Conservation (phyloP, 164 flowering plant species). For the Magnolia kwangsiensis region DNA sequence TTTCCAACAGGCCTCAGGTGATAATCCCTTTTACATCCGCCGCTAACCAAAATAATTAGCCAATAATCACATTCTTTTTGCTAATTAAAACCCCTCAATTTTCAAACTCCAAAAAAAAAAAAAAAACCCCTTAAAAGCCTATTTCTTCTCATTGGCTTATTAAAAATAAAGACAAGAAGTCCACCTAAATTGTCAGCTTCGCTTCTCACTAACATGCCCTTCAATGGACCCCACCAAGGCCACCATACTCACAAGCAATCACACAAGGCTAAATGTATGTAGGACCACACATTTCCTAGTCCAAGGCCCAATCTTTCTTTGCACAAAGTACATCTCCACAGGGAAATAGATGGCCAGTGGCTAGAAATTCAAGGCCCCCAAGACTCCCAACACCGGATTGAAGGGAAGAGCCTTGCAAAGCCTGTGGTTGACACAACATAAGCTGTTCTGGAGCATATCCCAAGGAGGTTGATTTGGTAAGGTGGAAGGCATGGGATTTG, state of each 20-base stretch:
- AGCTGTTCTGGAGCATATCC: conserved; percentile 45
- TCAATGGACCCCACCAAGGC: conserved; percentile 50
- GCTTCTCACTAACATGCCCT: conserved; percentile 30
- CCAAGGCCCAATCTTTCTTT: conserved; percentile 42
- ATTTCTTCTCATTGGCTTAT: too few species aligned
- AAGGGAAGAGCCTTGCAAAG: conserved; percentile 54
- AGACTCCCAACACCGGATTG: conserved; percentile 56
- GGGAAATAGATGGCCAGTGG: conserved; percentile 70
- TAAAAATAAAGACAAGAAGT: too few species aligned
- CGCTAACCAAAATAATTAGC: too few species aligned
- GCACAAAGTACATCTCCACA: conserved; percentile 59
- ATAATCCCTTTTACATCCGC: background rate
- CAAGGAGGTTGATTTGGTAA: conserved; percentile 30
- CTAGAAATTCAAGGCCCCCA: conserved; percentile 60
- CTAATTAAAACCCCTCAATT: too few species aligned
- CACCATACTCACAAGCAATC: conserved; percentile 33
- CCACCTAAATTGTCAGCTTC: conserved; percentile 13
- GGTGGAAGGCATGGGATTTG: conserved; percentile 36
- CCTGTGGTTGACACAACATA: conserved; percentile 48
- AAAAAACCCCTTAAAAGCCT: too few species aligned
- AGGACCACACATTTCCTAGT: conserved; percentile 45
- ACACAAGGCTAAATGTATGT: conserved; percentile 29
- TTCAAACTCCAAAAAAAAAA: too few species aligned
- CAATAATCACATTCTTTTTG: too few species aligned
- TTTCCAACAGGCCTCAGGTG: background rate